Percentiles rank a stretch among this genome's conserved stretches.
These are phyloP conservation scores for Rhinocladiella mackenziei DNA, from an alignment of 2,329 filamentous ascomycete genomes.

Conservation along the genomic window DNA sequence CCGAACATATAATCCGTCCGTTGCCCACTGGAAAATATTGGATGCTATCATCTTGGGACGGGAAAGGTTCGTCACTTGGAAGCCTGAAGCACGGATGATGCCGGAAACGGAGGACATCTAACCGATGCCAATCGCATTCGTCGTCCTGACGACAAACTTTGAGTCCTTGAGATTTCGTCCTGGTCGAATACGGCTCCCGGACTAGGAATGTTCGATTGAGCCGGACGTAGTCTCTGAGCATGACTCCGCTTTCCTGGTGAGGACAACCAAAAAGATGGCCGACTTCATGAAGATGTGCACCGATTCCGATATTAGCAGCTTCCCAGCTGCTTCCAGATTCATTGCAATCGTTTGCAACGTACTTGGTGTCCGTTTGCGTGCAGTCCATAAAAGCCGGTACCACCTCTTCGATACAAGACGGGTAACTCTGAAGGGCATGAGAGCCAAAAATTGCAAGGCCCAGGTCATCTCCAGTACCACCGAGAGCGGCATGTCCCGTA, in stretches of 20 bases:
- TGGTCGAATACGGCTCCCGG: constrained; percentile 79
- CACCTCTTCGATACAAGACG: constrained; percentile 81
- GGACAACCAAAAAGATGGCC: constrained; percentile 88
- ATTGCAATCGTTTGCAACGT: constrained; percentile 79
- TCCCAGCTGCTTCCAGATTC: constrained; percentile 92
- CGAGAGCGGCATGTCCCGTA: constrained; percentile 78
- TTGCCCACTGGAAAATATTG: constrained; percentile 83
- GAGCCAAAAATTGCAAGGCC: constrained; percentile 89
- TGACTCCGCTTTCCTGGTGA: constrained; percentile 85
- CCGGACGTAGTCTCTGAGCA: constrained; percentile 81
- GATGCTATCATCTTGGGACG: constrained; percentile 65
- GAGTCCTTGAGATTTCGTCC: constrained; percentile 75
- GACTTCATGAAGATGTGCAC: constrained; percentile 85
- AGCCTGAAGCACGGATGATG: constrained; percentile 86
- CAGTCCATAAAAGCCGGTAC: constrained; percentile 85
- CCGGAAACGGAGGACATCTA: constrained; percentile 84
- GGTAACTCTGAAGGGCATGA: constrained; percentile 87
- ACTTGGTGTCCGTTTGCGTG: constrained; percentile 75
- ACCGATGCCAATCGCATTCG: constrained; percentile 86
- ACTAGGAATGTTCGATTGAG: constrained; percentile 79
- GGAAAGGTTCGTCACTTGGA: constrained; percentile 65
- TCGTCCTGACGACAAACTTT: constrained; percentile 69
- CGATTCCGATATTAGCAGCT: constrained; percentile 88
- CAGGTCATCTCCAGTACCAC: constrained; percentile 63
- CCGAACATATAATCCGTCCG: constrained; percentile 70